A percentile compares a stretch with the other conserved stretches of the same genome.
These are phyloP conservation scores for Fusarium subglutinans DNA, from an alignment of 2,329 filamentous ascomycete species.

Conservation along the genomic window DNA sequence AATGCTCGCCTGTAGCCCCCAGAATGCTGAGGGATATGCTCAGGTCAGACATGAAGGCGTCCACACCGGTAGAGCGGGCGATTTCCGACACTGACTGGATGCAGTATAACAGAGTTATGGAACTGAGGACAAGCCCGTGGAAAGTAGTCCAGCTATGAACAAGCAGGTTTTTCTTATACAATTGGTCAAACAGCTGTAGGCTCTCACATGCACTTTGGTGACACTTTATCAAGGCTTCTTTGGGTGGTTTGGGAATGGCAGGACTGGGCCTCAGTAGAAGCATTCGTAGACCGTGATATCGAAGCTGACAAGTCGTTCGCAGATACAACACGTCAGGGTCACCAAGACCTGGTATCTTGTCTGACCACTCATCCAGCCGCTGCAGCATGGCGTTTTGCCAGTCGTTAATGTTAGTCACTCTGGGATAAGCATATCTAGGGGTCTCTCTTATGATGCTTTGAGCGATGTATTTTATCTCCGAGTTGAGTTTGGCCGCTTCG, in stretches of 20 bases:
- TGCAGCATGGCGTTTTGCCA: constrained; percentile 58
- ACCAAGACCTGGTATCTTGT: constrained; percentile 45
- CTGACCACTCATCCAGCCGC: constrained; percentile 53
- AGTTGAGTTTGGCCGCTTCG: constrained; percentile 58
- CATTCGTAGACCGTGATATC: constrained; percentile 60
- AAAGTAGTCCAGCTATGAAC: constrained; percentile 60
- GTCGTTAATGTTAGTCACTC: constrained; percentile 52
- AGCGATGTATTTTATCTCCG: constrained; percentile 66
- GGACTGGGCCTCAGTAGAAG: constrained; percentile 62
- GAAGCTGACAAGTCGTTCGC: constrained; percentile 52
- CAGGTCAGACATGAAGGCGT: constrained; percentile 53
- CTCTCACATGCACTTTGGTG: constrained; percentile 54
- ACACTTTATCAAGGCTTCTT: constrained; percentile 52
- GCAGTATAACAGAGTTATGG: constrained; percentile 61
- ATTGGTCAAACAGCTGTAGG: constrained; percentile 52
- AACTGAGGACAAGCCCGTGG: constrained; percentile 58
- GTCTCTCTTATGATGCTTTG: constrained; percentile 60
- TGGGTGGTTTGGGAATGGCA: constrained; percentile 58
- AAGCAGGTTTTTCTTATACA: constrained; percentile 57
- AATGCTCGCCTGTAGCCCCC: constrained; percentile 62
- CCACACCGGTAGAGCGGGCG: constrained; percentile 48
- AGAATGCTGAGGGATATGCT: constrained; percentile 56
- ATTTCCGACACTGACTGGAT: constrained; percentile 57
- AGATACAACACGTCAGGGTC: constrained; percentile 38
- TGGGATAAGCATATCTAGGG: constrained; percentile 59